A percentile compares a stretch with the other conserved stretches of the same genome.
These are phyloP conservation scores for Colletotrichum destructivum DNA, from an alignment of 2,329 filamentous ascomycete species.

Conservation along the genomic window DNA sequence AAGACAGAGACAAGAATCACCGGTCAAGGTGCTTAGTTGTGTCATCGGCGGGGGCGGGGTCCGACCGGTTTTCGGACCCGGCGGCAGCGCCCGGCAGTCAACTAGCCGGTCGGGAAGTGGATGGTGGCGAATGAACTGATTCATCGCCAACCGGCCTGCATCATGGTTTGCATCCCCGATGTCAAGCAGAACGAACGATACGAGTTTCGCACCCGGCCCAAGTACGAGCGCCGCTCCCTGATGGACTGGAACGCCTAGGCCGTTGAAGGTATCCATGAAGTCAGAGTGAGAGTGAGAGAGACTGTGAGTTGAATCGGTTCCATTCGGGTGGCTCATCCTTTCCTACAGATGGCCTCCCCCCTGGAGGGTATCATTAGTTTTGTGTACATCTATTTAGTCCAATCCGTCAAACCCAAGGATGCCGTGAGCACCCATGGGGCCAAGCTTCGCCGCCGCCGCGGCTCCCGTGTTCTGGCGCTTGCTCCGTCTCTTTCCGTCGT, in stretches of 20 bases:
- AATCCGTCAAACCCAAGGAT: slow-evolving; percentile 66
- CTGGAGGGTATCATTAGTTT: slow-evolving; percentile 41
- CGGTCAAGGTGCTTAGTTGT: neutral
- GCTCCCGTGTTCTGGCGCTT: slow-evolving; percentile 62
- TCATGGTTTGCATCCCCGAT: neutral
- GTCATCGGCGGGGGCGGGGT: slow-evolving; percentile 41
- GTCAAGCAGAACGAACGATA: too few species aligned
- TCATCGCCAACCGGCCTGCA: neutral
- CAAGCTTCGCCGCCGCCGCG: slow-evolving; percentile 57
- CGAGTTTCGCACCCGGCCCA: too few species aligned
- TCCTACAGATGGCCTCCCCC: slow-evolving; percentile 3
- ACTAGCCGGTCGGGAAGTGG: slow-evolving; percentile 2
- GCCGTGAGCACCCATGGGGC: slow-evolving; percentile 66
- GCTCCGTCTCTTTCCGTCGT: slow-evolving; percentile 61
- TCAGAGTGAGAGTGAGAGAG: neutral
- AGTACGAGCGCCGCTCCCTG: neutral
- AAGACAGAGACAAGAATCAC: neutral
- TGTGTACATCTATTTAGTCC: slow-evolving; percentile 51
- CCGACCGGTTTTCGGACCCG: slow-evolving; percentile 26
- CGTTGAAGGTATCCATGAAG: neutral
- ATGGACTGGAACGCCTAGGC: too few species aligned
- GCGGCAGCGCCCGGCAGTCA: slow-evolving; percentile 15
- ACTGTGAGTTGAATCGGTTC: slow-evolving; percentile 20
- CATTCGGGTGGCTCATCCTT: slow-evolving; percentile 24
- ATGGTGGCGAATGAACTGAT: neutral